Conservation (phyloP, 257 asterid species). For the Linderniella brevidens region DNA sequence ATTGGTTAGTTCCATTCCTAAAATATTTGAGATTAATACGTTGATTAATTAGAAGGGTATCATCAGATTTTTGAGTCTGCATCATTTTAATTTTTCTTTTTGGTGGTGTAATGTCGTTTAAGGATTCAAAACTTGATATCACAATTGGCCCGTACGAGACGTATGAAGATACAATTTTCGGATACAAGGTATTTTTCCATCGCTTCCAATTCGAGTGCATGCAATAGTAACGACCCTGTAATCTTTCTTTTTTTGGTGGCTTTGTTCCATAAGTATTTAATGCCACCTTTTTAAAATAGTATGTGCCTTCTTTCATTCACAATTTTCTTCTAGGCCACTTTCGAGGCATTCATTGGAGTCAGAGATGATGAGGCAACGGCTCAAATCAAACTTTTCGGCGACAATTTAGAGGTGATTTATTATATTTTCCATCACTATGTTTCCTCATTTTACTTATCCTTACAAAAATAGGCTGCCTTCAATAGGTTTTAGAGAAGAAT, state of each 20-base stretch:
- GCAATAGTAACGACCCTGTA: background rate
- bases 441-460: constrained; percentile 10
- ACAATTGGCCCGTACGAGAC: constrained; percentile 98
- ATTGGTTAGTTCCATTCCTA: constrained; percentile 41
- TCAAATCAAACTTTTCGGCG: constrained; percentile 77
- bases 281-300: constrained; percentile 1
- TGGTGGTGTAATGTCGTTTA: constrained; percentile 8
- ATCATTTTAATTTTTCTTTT: constrained; percentile 8
- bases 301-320: constrained; percentile 9
- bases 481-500: constrained; percentile 76
- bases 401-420: constrained; percentile 60
- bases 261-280: background rate
- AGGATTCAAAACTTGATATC: constrained; percentile 91
- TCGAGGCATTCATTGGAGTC: constrained; percentile 84
- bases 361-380: constrained; percentile 86
- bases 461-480: constrained; percentile 8
- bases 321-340: constrained; percentile 55
- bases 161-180: constrained; percentile 79
- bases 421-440: constrained; percentile 10
- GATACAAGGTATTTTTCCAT: constrained; percentile 61
- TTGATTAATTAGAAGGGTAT: no score
- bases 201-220: background rate
- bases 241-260: background rate
- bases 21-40: background rate
- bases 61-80: no score